These are phyloP conservation scores for Apiospora rasikravindrae DNA, from an alignment of 2,329 filamentous ascomycete species.

Conservation along the genomic window DNA sequence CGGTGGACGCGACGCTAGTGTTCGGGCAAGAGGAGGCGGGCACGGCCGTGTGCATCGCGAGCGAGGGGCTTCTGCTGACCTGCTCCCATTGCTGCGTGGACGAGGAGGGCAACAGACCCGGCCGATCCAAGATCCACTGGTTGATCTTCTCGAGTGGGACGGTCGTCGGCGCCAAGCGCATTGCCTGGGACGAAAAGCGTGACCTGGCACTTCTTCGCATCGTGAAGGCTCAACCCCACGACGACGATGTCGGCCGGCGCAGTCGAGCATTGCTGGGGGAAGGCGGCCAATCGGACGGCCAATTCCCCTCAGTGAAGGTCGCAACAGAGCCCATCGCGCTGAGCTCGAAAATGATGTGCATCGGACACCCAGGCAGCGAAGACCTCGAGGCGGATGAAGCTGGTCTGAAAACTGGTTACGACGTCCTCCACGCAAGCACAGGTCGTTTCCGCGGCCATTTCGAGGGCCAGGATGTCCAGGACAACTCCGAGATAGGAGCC, in stretches of 20 bases:
- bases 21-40: slow-evolving; percentile 56
- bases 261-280: not conserved
- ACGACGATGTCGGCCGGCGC: slow-evolving; percentile 26
- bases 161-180: slow-evolving; percentile 44
- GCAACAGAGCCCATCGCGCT: not conserved
- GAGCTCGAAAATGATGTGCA: slow-evolving; percentile 36
- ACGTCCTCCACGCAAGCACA: slow-evolving; percentile 51
- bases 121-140: slow-evolving; percentile 39
- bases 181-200: slow-evolving; percentile 47
- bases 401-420: slow-evolving; percentile 48
- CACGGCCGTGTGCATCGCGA: slow-evolving; percentile 54
- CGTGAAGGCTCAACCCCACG: slow-evolving; percentile 22
- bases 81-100: slow-evolving; percentile 59
- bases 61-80: slow-evolving; percentile 50
- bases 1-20: slow-evolving; percentile 44
- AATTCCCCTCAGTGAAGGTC: not conserved
- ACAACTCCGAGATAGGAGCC: slow-evolving; percentile 57
- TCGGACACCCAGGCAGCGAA: slow-evolving; percentile 43
- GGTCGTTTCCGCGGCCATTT: slow-evolving; percentile 48
- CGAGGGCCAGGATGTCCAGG: slow-evolving; percentile 47
- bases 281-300: not conserved
- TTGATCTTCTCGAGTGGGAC: slow-evolving; percentile 49
- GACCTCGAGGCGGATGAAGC: slow-evolving; percentile 48
- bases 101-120: slow-evolving; percentile 38
- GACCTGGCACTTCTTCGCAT: slow-evolving; percentile 55